Base-by-base conservation (phyloP, 2,329 filamentous ascomycete genomes). In the Colletotrichum orchidophilum region DNA sequence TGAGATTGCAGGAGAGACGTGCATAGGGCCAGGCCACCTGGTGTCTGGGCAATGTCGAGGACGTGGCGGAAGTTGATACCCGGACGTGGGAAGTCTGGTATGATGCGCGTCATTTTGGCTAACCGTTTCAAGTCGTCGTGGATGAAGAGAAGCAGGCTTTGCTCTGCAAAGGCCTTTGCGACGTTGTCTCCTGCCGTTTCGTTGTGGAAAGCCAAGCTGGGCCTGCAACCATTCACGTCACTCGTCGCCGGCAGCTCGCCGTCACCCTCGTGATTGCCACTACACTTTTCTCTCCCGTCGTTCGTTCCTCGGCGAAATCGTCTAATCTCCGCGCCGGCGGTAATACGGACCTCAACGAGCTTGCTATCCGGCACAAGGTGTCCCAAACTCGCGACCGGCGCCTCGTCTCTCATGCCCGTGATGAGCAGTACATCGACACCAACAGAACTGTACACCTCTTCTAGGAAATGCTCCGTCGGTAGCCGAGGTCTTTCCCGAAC, bases 351-450 rank as follows among this genome's bases (percentile, higher is more conserved):
- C 39, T 92, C 90, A 57, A 92, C 39, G 21, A 92, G 68, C 72
- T 81, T 87, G 70, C 80, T 86, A 1, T 83, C 77, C 59, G 88
- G 83, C 12, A 90, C 85, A 27, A 91, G 75, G 80, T 87, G 85
- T n/a, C 86, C 87, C 0, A 90, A 85, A 13, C 73, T 52, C 71
- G 87, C 80, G 12, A 91, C 82, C 0, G 90, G 90, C 5, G 88
- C 85, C 58, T 87, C 80, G 59, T 92, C 90, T 81, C 88, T 86
- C 86, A 91, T 87, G 0, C 89, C 90, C 0, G 89, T 92, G 73
- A 93, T 87, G 0, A 92, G 68, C 53, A 92, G 78, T 58, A 91
- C 87, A 66, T 91, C 86, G 2, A 83, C 80, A 76, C 83, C 82
- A 60, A 12, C 72, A 6, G 82, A 81, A 13, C 72, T 66, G 39